Base-by-base conservation (phyloP, 352 stramenopile genomes). In the Phytophthora niederhauseri region DNA sequence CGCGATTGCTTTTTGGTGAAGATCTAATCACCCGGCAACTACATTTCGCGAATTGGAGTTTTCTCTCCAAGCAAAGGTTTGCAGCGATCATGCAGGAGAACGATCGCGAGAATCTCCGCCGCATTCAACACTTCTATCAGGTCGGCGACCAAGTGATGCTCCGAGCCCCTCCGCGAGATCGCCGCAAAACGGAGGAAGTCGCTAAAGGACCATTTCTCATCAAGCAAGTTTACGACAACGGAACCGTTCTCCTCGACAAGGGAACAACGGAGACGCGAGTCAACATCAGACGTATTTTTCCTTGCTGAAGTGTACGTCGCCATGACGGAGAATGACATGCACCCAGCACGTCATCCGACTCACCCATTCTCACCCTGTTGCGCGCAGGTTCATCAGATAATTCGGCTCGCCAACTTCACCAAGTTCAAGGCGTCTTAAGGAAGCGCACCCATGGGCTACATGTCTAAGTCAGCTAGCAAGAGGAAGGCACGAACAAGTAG, bases 111-210 rank as follows among this genome's bases (percentile, higher is more conserved):
- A 73, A 66, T 41, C 22, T 59, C 11, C 60, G 52, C 20, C 34
- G 60, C 1, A 22, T 73, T n/a, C 19, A 73, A 17, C 59, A 73
- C 17, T 73, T 68, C 36, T 68, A n/a, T n/a, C n/a, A n/a, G n/a
- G n/a, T n/a, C n/a, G n/a, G n/a, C n/a, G n/a, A n/a, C n/a, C n/a
- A n/a, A 57, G 53, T 61, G 0, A 65, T 73, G 46, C n/a, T 73
- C 5, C 54, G 60, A 1, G 8, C 61, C 49, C 59, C 54, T 4
- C 12, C 56, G 2, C 50, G 30, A 5, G 57, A 66, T 2, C 65
- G 51, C 6, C 30, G 53, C 26, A 68, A 68, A 15, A 51, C 17
- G 2, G 22, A 57, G 2, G 17, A 0, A 9, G 28, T 71, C 1
- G 14, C 64, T 0, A 51, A 58, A 11, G 49, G 50, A 28, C 56